A percentile compares a stretch with the other conserved stretches of the same genome.
phyloP scores from a whole-genome alignment of 192 early-diverging fungal genomes.

The Haplosporangium gracile region DNA sequence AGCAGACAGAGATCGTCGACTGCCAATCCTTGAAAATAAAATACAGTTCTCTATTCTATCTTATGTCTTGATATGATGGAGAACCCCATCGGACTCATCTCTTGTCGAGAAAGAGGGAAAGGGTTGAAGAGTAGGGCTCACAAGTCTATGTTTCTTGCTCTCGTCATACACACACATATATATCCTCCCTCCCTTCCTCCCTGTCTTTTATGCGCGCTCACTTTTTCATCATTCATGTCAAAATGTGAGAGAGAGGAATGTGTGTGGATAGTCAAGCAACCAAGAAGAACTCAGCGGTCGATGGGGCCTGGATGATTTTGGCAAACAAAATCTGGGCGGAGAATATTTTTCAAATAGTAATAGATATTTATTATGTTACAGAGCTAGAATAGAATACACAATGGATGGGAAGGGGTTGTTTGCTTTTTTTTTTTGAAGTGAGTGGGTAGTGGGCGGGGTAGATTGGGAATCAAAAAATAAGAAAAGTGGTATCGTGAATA shows the following conservation, averaged over 20 bases:
- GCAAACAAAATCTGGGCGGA: background rate
- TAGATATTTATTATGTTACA: constrained; percentile 9
- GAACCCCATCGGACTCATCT: background rate
- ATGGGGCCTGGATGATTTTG: background rate
- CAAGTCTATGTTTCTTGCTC: background rate
- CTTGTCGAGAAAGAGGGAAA: background rate
- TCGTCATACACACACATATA: background rate
- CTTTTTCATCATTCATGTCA: background rate
- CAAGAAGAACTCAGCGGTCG: no score
- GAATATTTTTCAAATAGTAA: background rate
- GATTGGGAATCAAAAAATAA: background rate
- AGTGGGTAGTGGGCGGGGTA: background rate
- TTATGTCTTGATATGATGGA: background rate
- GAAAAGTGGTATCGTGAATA: background rate
- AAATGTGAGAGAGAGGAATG: background rate
- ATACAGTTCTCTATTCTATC: background rate
- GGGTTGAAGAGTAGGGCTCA: background rate
- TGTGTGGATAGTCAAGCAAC: background rate
- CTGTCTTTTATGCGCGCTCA: background rate
- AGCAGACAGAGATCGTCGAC: background rate
- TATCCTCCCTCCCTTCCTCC: background rate
- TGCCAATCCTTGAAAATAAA: background rate
- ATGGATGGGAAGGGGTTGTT: background rate
- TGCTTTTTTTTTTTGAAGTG: background rate
- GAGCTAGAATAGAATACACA: background rate